phyloP scores from a whole-genome alignment of 257 asterid species.

The Gynochthodes officinalis region DNA sequence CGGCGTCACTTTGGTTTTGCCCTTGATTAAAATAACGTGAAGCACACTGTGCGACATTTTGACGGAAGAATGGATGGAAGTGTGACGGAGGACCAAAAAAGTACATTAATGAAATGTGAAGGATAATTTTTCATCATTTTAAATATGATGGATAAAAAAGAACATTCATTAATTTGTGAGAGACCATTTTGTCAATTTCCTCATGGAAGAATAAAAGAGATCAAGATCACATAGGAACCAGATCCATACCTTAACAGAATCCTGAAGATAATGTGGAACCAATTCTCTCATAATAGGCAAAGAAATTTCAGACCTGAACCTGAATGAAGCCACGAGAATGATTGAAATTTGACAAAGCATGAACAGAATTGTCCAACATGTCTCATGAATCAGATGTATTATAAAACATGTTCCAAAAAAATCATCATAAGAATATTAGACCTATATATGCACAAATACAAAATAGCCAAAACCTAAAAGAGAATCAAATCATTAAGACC shows the following conservation, averaged over 20 bases:
- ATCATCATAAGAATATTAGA: background rate
- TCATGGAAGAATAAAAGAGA: background rate
- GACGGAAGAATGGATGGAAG: too few species aligned
- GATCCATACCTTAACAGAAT: conserved; percentile 67
- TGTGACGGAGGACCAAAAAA: too few species aligned
- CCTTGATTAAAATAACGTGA: too few species aligned
- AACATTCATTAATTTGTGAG: too few species aligned
- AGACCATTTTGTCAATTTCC: too few species aligned
- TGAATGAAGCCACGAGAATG: conserved; percentile 38
- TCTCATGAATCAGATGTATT: background rate
- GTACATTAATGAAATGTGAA: too few species aligned
- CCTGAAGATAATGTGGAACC: conserved; percentile 94
- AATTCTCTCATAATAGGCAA: conserved; percentile 86
- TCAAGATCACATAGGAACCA: background rate
- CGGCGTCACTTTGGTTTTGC: too few species aligned
- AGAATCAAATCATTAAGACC: background rate
- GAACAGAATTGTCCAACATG: background rate
- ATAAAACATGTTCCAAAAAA: background rate
- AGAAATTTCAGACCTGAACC: conserved; percentile 86
- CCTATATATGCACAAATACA: background rate
- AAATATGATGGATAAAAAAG: too few species aligned
- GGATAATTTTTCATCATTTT: too few species aligned
- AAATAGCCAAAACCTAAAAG: background rate
- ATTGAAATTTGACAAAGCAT: conserved; percentile 3
- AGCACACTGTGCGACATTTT: too few species aligned